Base-by-base conservation (phyloP, 768 basidiomycete species). In the Pleurotus platypus region DNA sequence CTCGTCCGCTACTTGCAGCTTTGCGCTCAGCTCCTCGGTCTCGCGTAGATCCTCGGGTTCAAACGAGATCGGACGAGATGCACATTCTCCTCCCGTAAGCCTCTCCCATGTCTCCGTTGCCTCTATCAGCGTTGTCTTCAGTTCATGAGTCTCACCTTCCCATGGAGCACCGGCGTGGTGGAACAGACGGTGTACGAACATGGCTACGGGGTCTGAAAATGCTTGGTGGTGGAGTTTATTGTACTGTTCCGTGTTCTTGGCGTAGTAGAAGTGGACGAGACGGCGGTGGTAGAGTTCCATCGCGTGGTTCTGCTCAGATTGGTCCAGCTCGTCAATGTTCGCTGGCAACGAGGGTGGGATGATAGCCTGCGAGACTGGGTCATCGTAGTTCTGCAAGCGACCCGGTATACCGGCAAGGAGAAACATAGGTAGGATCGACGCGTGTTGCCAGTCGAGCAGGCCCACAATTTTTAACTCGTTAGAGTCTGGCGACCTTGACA, bases 381-480 rank as follows among this genome's bases (percentile, higher is more conserved):
- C 80, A 64, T 69, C 70, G 63, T 79, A 66, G 71, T 82, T 82
- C 71, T 80, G 78, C 1, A 83, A 49, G 16, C 63, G 65, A 55
- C 67, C 15, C 46, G 80, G 80, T 66, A 78, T 67, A 60, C 75
- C 71, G 38, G 77, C 71, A 58, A 72, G 74, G 70, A 83, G 80
- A 69, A 78, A 83, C 60, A 60, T 24, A 65, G 81, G 80, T 26
- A 82, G 73, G 71, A 83, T 78, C 3, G 79, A 69, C 60, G 81
- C 58, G 68, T 83, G 79, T 72, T 83, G 81, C 81, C 79, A 82
- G 75, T 81, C 79, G 56, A 80, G 12, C 68, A 81, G 59, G 70
- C 79, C 60, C 55, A 74, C 68, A 64, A 82, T 58, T 37, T 75
- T 46, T 61, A 56, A 68, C 39, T 43, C 37, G 66, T 47, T 56